Conservation (phyloP, 225 moss, liverwort and hornwort species). For the Pleurozium schreberi region DNA sequence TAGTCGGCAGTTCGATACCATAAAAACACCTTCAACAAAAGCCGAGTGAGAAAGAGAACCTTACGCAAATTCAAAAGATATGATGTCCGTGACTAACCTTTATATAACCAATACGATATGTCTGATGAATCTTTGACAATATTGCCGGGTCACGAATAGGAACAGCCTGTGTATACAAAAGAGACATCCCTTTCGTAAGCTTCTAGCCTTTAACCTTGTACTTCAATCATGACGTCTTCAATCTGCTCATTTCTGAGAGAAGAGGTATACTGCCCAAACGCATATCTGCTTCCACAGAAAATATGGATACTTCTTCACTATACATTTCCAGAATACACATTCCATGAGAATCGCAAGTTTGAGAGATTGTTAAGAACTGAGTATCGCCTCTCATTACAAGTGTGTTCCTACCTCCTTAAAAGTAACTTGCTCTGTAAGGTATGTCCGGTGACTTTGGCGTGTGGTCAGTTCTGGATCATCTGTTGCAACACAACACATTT, state of each 20-base stretch:
- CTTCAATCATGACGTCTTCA: slow-evolving; percentile 31
- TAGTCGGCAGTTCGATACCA: neutral
- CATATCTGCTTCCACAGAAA: slow-evolving; percentile 35
- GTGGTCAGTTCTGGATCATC: slow-evolving; percentile 77
- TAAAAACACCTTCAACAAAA: neutral
- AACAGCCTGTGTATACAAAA: slow-evolving; percentile 65
- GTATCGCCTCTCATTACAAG: slow-evolving; percentile 2
- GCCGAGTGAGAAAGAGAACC: neutral
- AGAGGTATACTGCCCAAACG: slow-evolving; percentile 30
- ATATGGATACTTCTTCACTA: slow-evolving; percentile 32
- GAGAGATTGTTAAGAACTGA: slow-evolving; percentile 9
- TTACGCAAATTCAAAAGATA: neutral
- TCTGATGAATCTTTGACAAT: slow-evolving; percentile 91
- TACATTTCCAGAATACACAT: slow-evolving; percentile 8
- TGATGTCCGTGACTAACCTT: slow-evolving; percentile 44
- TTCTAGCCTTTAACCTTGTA: slow-evolving; percentile 42
- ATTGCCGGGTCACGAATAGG: slow-evolving; percentile 68
- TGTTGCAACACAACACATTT: slow-evolving; percentile 1
- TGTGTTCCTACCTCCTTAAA: slow-evolving; percentile 70
- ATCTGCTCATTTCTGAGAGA: slow-evolving; percentile 31
- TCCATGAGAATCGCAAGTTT: slow-evolving; percentile 7
- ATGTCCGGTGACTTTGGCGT: slow-evolving; percentile 67
- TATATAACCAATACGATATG: slow-evolving; percentile 87
- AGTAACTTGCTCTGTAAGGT: slow-evolving; percentile 67
- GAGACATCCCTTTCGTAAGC: slow-evolving; percentile 41